phyloP scores from a whole-genome alignment of 1,139 yeast species.

The Yamadazyma spencermartinsiae region DNA sequence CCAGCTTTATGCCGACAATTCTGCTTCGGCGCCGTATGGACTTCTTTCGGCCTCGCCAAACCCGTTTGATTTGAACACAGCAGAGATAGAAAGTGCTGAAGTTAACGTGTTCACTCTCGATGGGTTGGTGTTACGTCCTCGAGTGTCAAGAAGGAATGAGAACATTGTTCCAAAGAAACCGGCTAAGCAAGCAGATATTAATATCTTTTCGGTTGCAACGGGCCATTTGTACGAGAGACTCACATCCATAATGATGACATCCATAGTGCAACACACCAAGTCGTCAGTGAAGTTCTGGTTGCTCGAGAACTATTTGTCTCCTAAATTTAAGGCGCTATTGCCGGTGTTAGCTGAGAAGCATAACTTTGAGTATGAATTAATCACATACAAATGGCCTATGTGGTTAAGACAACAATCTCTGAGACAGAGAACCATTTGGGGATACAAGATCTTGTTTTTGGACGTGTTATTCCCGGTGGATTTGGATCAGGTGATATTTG shows the following conservation, averaged over 20 bases:
- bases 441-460: conserved; percentile 79
- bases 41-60: conserved; percentile 39
- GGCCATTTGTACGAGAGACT: conserved; percentile 77
- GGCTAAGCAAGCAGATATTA: conserved; percentile 53
- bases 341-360: conserved; percentile 60
- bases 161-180: conserved; percentile 1
- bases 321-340: conserved; percentile 60
- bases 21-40: conserved; percentile 17
- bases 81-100: conserved; percentile 17
- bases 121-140: conserved; percentile 51
- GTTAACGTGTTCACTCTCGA: conserved; percentile 39
- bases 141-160: conserved; percentile 34
- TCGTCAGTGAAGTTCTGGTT: conserved; percentile 83
- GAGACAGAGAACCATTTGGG: conserved; percentile 81
- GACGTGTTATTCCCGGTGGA: conserved; percentile 86
- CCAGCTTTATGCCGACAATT: conserved; percentile 47
- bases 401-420: conserved; percentile 82
- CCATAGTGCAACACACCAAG: conserved; percentile 68
- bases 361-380: conserved; percentile 66
- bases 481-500: conserved; percentile 73
- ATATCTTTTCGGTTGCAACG: conserved; percentile 81
- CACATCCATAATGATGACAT: conserved; percentile 73
- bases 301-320: conserved; percentile 74
- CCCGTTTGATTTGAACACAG: conserved; percentile 27
- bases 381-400: conserved; percentile 87